Conservation (phyloP, 768 basidiomycete species). For the Podaxis sp. region DNA sequence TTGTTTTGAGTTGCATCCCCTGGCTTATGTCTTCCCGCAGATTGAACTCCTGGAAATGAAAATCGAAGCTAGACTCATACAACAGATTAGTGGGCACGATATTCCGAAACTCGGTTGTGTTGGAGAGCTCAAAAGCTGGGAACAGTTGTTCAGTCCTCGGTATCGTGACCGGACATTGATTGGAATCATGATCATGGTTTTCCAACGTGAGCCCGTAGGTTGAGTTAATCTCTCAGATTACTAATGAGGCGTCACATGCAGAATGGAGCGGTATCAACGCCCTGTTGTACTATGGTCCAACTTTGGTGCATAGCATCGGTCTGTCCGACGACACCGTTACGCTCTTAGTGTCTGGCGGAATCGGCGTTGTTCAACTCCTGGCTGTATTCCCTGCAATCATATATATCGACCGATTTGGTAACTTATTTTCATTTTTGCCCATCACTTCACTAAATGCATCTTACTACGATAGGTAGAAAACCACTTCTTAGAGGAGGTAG, state of each 20-base stretch:
- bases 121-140: constrained; percentile 51
- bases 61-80: constrained; percentile 58
- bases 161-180: constrained; percentile 65
- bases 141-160: constrained; percentile 48
- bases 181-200: constrained; percentile 76
- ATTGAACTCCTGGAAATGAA: constrained; percentile 78
- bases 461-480: constrained; percentile 49
- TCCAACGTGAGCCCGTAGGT: constrained; percentile 60
- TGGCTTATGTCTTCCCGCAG: constrained; percentile 29
- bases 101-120: constrained; percentile 22
- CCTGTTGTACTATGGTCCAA: constrained; percentile 79
- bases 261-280: constrained; percentile 91
- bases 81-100: constrained; percentile 24
- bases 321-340: constrained; percentile 57
- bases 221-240: not conserved
- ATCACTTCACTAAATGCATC: not conserved
- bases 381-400: constrained; percentile 74
- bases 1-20: constrained; percentile 3
- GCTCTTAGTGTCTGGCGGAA: constrained; percentile 73
- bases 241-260: constrained; percentile 25
- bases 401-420: constrained; percentile 67
- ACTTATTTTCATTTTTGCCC: constrained; percentile 14
- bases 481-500: constrained; percentile 68
- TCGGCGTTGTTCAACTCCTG: constrained; percentile 76
- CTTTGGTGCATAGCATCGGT: constrained; percentile 64